Base-by-base conservation (phyloP, 148 eudicot genomes). In the Arbutus unedo region DNA sequence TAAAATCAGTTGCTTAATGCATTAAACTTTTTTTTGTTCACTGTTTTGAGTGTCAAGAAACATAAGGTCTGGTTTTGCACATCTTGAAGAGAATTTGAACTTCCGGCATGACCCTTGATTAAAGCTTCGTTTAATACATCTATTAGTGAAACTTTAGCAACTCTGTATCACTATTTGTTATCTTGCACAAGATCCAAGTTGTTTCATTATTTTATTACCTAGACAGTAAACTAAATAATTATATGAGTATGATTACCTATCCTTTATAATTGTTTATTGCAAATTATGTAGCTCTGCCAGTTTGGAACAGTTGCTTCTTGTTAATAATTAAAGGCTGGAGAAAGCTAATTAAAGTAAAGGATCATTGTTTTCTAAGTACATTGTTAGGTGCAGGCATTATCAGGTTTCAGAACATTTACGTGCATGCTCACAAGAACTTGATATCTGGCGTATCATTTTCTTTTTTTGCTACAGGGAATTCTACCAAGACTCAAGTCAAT, bases 401-500 rank as follows among this genome's bases (percentile, higher is more conserved):
- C 23, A 44, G 57, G 13, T 75, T 41, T 49, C n/a, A 9, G 9
- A 59, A 16, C 72, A 60, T 19, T 43, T 5, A 78, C 23, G 8
- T 79, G 38, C 55, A n/a, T 14, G 51, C 41, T 79, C 51, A 59
- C 5, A n/a, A 45, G 41, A 62, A 47, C 47, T 79, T 8, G 19
- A n/a, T 5, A 66, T 77, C 25, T 45, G 9, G 21, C 13, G 43
- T 66, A 11, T 31, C 3, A 66, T 10, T 25, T 23, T 31, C 38
- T 84, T 84, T 43, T 47, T 71, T 54, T 72, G 47, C 68, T 78
- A 43, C 60, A 86, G 88, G 88, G 74, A 67, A 48, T 75, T 55
- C 85, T 83, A 72, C 88, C 88, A 16, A 77, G 71, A 43, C 81
- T 86, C 59, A 86, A 86, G 85, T 86, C 88, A 66, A 82, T 86